These are phyloP conservation scores for Chamaecyparis obtusa DNA, from an alignment of 75 land plant genomes.

Conservation along the genomic window DNA sequence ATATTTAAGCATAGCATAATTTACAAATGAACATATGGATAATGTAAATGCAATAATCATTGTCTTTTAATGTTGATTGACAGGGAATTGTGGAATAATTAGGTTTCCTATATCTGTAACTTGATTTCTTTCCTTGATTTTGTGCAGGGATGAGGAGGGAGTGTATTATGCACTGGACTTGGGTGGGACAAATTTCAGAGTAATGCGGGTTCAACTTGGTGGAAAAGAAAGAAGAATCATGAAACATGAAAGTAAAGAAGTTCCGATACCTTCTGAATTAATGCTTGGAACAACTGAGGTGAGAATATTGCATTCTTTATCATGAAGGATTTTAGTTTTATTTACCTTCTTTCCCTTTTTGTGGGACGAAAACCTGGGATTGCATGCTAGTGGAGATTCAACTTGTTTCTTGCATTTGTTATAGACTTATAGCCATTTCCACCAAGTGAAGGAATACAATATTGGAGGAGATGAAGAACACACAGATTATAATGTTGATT, in stretches of 20 bases:
- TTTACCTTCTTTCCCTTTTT: background rate
- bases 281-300: slow-evolving; percentile 78
- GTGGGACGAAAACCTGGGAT: background rate
- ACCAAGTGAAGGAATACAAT: background rate
- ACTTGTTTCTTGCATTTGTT: background rate
- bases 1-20: background rate
- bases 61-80: background rate
- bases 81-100: background rate
- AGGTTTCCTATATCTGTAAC: background rate
- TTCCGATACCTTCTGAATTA: slow-evolving; percentile 64
- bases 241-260: slow-evolving; percentile 39
- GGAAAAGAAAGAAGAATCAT: slow-evolving; percentile 45
- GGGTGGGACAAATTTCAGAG: slow-evolving; percentile 89
- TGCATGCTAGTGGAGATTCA: too few relatives aligned
- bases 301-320: background rate
- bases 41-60: background rate
- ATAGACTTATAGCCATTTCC: background rate
- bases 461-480: background rate
- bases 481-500: background rate
- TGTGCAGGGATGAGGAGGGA: slow-evolving; percentile 55
- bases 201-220: slow-evolving; percentile 65
- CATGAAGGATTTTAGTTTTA: background rate
- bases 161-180: slow-evolving; percentile 83
- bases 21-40: background rate
- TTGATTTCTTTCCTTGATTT: background rate